These are phyloP conservation scores for Trichoderma sp. DNA, from an alignment of 2,329 filamentous ascomycete genomes.

Conservation along the genomic window DNA sequence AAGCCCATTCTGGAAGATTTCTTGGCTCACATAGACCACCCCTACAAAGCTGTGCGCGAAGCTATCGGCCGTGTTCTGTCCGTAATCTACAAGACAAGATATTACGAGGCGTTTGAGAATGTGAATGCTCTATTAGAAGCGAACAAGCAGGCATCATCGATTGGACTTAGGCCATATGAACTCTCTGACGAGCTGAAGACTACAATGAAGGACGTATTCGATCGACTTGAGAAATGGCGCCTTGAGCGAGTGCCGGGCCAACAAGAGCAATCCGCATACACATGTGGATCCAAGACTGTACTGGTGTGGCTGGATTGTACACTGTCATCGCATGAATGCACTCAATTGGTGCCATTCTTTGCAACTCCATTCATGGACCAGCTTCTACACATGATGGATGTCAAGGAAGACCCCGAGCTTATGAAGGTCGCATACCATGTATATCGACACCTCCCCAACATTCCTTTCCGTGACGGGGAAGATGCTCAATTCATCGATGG, in stretches of 20 bases:
- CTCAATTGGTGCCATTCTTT: slow-evolving; percentile 88
- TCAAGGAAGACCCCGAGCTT: slow-evolving; percentile 96
- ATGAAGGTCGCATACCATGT: slow-evolving; percentile 95
- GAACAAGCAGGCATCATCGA: slow-evolving; percentile 78
- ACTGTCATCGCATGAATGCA: slow-evolving; percentile 90
- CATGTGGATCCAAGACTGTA: slow-evolving; percentile 93
- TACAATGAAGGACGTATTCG: slow-evolving; percentile 76
- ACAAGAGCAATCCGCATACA: slow-evolving; percentile 92
- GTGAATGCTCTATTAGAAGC: slow-evolving; percentile 74
- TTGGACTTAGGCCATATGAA: slow-evolving; percentile 82
- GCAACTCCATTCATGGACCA: slow-evolving; percentile 87
- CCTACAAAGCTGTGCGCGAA: slow-evolving; percentile 96
- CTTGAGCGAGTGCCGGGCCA: slow-evolving; percentile 82
- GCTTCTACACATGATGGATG: slow-evolving; percentile 98
- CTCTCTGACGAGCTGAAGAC: slow-evolving; percentile 73
- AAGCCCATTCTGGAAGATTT: slow-evolving; percentile 89
- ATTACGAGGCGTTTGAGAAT: slow-evolving; percentile 90
- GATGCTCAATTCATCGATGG: slow-evolving; percentile 82
- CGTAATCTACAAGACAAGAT: slow-evolving; percentile 85
- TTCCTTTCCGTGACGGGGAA: slow-evolving; percentile 86
- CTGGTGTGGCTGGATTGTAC: slow-evolving; percentile 93
- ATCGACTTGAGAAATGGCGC: slow-evolving; percentile 83
- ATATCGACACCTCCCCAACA: slow-evolving; percentile 93
- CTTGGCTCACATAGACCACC: slow-evolving; percentile 88
- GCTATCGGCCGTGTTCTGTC: slow-evolving; percentile 89